These are phyloP conservation scores for Myxozyma monticola DNA, from an alignment of 805 yeast genomes.

Conservation along the genomic window DNA sequence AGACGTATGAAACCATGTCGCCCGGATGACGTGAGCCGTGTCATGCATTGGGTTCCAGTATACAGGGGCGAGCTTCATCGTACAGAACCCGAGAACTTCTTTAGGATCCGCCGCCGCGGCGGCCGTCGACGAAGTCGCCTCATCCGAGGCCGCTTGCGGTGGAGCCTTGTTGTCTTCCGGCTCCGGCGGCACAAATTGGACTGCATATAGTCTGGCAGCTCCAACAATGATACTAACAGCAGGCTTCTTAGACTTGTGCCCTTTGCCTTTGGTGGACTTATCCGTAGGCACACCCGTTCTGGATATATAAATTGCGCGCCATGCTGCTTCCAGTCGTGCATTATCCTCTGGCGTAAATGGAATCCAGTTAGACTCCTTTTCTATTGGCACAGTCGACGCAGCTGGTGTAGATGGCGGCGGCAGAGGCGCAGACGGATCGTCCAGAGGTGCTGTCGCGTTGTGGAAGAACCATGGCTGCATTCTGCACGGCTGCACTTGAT, in stretches of 20 bases:
- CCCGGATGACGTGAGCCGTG: constrained; percentile 38
- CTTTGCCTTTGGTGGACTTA: constrained; percentile 8
- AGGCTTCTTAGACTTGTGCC: constrained; percentile 2
- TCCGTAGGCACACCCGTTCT: constrained; percentile 7
- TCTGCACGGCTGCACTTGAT: too few relatives aligned
- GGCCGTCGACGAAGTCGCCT: neutral
- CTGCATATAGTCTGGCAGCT: constrained; percentile 28
- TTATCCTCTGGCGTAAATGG: constrained; percentile 44
- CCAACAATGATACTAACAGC: constrained; percentile 30
- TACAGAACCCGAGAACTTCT: constrained; percentile 15
- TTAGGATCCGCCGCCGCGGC: neutral
- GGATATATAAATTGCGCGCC: constrained; percentile 20
- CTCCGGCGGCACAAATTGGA: constrained; percentile 20
- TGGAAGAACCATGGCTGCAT: constrained; percentile 34
- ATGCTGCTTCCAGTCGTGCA: constrained; percentile 32
- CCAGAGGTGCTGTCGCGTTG: constrained; percentile 32
- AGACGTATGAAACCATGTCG: constrained; percentile 42
- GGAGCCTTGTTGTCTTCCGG: neutral
- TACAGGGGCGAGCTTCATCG: constrained; percentile 38
- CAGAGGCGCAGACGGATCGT: constrained; percentile 33
- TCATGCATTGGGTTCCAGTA: constrained; percentile 42
- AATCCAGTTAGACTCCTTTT: constrained; percentile 38
- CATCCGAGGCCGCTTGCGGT: neutral
- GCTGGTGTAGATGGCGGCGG: constrained; percentile 30
- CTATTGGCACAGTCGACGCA: constrained; percentile 25